These are phyloP conservation scores for Cystofilobasidium macerans DNA, from an alignment of 768 basidiomycete genomes.

Conservation along the genomic window DNA sequence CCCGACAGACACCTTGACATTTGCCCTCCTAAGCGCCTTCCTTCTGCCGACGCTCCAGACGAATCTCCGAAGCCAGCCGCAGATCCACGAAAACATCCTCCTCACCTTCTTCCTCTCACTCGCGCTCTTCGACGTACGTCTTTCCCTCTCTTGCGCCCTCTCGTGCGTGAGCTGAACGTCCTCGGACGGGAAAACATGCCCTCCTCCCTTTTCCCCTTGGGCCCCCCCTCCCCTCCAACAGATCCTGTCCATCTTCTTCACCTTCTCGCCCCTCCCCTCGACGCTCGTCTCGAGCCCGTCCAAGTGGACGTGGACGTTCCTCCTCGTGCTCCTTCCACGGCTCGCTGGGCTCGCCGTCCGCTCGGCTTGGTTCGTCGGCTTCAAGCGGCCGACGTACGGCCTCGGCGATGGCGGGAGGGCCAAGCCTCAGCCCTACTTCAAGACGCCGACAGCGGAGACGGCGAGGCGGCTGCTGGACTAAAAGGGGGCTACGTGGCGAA, in stretches of 20 bases:
- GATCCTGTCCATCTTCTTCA: slow-evolving; percentile 6
- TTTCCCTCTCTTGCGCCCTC: background rate
- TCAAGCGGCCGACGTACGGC: slow-evolving; percentile 15
- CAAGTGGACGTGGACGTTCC: slow-evolving; percentile 30
- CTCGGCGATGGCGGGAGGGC: background rate
- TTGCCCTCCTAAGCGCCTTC: slow-evolving; percentile 34
- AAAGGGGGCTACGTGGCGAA: too few relatives aligned
- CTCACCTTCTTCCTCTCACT: slow-evolving; percentile 34
- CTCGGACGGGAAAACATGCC: too few relatives aligned
- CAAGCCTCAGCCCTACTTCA: slow-evolving; percentile 4
- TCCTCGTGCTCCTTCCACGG: slow-evolving; percentile 21
- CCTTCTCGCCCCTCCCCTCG: slow-evolving; percentile 33
- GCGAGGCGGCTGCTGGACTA: background rate
- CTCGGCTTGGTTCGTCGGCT: slow-evolving; percentile 25
- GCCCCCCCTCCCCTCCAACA: slow-evolving; percentile 24
- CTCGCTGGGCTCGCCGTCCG: slow-evolving; percentile 25
- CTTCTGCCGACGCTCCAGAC: slow-evolving; percentile 31
- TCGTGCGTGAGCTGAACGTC: slow-evolving; percentile 28
- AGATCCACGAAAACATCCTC: slow-evolving; percentile 32
- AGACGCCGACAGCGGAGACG: background rate
- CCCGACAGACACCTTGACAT: slow-evolving; percentile 32
- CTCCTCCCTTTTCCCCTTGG: too few relatives aligned
- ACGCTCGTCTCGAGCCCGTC: slow-evolving; percentile 29
- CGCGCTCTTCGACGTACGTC: slow-evolving; percentile 34
- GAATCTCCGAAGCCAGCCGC: slow-evolving; percentile 24